Evolutionary conservation across 352 stramenopile species (phyloP).

Genomic region (Lagenidium giganteum): DNA sequence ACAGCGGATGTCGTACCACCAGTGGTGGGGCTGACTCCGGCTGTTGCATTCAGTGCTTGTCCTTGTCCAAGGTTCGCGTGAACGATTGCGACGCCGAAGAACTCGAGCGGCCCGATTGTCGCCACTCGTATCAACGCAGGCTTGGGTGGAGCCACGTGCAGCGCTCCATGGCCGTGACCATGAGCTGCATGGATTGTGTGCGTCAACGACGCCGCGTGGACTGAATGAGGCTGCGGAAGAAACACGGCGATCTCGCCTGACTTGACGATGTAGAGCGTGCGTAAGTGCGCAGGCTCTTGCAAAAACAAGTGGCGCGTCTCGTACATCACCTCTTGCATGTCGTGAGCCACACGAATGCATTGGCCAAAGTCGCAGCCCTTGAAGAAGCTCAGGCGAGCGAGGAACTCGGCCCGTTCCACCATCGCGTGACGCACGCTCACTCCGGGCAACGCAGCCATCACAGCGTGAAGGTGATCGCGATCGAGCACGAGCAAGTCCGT

Average conservation of each 20-base stretch:
- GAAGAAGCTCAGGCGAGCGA: conserved; percentile 54
- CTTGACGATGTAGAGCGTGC: conserved; percentile 66
- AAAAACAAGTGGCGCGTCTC: conserved; percentile 62
- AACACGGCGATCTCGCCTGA: conserved; percentile 67
- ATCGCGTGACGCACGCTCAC: conserved; percentile 69
- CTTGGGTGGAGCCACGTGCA: neutral
- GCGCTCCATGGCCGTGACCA: neutral
- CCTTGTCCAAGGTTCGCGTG: conserved; percentile 22
- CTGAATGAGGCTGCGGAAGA: conserved; percentile 22
- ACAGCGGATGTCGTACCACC: too few relatives aligned
- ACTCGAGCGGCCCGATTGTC: conserved; percentile 64
- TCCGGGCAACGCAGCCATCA: conserved; percentile 36
- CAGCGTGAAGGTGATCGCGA: conserved; percentile 34
- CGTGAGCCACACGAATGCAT: conserved; percentile 71
- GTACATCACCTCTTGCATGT: conserved; percentile 49
- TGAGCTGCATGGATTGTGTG: neutral
- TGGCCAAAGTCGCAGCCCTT: conserved; percentile 51
- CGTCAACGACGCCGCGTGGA: neutral
- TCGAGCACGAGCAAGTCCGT: conserved; percentile 74
- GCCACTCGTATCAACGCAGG: conserved; percentile 53
- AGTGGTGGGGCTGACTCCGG: too few relatives aligned
- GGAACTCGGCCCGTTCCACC: conserved; percentile 64
- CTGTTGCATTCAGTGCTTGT: neutral
- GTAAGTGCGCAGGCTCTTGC: conserved; percentile 33
- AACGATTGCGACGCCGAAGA: conserved; percentile 52